Percentiles rank a stretch among this genome's conserved stretches.
These are phyloP conservation scores for Nemania serpens DNA, from an alignment of 2,329 filamentous ascomycete genomes.

Conservation along the genomic window DNA sequence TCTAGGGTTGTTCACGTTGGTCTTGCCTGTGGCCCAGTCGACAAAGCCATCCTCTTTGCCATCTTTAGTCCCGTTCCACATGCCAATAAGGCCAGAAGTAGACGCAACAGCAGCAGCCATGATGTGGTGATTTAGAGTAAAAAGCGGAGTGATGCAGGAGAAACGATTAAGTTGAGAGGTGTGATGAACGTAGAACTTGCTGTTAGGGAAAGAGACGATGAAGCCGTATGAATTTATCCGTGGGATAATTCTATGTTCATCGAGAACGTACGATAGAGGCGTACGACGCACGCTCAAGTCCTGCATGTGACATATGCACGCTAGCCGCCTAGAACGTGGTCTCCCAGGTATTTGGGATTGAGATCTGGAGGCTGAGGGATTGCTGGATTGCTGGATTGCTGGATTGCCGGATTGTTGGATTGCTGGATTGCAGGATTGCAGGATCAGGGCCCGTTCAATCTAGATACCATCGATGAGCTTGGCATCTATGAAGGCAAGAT, in stretches of 20 bases:
- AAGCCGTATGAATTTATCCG: constrained; percentile 23
- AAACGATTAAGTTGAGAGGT: not conserved
- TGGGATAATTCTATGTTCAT: constrained; percentile 3
- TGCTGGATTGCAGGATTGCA: constrained; percentile 14
- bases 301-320: constrained; percentile 12
- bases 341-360: constrained; percentile 2
- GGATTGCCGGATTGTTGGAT: constrained; percentile 20
- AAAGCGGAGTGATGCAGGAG: not conserved
- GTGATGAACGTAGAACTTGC: constrained; percentile 1
- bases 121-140: constrained; percentile 4
- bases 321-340: constrained; percentile 8
- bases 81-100: constrained; percentile 37
- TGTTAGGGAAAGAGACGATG: constrained; percentile 5
- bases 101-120: constrained; percentile 35
- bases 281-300: not conserved
- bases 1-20: constrained; percentile 35
- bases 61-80: constrained; percentile 39
- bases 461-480: constrained; percentile 6
- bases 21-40: constrained; percentile 36
- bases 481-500: not conserved
- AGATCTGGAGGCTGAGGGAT: constrained; percentile 28
- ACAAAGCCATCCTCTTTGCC: constrained; percentile 33
- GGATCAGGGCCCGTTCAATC: constrained; percentile 4
- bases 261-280: not conserved
- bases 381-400: constrained; percentile 14